Percentiles rank a stretch among this genome's conserved stretches.
These are phyloP conservation scores for Gossypium arboreum DNA, from an alignment of 345 rosid species.

Conservation along the genomic window DNA sequence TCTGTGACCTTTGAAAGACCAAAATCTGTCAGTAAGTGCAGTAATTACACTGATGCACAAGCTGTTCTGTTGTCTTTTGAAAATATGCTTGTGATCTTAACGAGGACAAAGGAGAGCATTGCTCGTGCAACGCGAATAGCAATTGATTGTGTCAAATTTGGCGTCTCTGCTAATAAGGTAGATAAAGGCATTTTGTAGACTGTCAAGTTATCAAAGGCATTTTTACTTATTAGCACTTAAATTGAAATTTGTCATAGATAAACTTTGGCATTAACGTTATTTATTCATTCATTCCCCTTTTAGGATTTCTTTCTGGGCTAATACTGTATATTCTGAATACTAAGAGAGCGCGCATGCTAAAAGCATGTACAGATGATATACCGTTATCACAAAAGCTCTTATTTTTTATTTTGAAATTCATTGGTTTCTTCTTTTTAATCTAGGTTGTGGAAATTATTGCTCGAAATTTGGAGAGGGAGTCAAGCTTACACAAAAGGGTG, in stretches of 20 bases:
- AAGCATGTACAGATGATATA: neutral
- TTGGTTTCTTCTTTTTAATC: constrained; percentile 7
- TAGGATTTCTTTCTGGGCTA: neutral
- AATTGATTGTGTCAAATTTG: constrained; percentile 81
- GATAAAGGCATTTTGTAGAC: too few species aligned
- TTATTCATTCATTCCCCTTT: neutral
- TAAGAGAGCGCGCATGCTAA: neutral
- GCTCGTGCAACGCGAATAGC: constrained; percentile 89
- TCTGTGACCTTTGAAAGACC: constrained; percentile 35
- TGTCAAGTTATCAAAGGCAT: too few species aligned
- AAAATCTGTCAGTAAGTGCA: constrained; percentile 42
- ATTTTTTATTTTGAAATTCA: neutral
- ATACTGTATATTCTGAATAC: neutral
- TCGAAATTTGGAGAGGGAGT: constrained; percentile 66
- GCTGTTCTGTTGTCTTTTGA: constrained; percentile 64
- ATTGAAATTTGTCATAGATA: too few species aligned
- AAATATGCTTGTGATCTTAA: constrained; percentile 59
- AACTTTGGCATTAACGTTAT: too few species aligned
- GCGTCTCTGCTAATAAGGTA: constrained; percentile 73
- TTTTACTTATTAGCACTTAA: too few species aligned
- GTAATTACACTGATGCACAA: constrained; percentile 46
- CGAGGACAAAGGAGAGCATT: constrained; percentile 88
- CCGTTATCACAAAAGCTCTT: too few species aligned
- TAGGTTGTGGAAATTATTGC: constrained; percentile 76
- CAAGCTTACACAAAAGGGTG: constrained; percentile 73